Percentiles rank a stretch among this genome's conserved stretches.
Evolutionary conservation across 805 yeast species (phyloP).

Genomic region (Saccharomycodes ludwigii): DNA sequence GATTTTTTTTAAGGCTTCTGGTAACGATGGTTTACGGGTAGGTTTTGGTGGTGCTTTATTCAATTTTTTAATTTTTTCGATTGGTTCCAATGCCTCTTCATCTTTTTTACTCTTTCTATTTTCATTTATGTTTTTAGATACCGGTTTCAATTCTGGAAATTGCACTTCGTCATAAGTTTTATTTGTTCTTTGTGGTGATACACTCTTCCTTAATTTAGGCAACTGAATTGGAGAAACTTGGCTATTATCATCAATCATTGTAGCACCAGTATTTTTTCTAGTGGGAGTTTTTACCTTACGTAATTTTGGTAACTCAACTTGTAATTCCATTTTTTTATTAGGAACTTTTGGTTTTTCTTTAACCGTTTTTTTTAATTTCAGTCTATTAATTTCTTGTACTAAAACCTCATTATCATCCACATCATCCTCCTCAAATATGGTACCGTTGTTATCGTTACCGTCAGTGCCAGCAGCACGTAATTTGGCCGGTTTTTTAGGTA

Average conservation of each 20-base stretch:
- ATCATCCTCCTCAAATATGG: no score
- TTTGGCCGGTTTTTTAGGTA: no score
- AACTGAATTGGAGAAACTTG: no score
- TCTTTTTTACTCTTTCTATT: conserved; percentile 3
- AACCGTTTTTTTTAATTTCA: conserved; percentile 1
- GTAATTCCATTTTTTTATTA: conserved; percentile 4
- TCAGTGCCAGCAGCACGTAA: no score
- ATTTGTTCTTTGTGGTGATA: no score
- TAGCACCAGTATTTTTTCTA: neutral
- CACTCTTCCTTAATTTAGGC: no score
- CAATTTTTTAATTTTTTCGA: no score
- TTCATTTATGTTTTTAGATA: no score
- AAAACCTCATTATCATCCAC: neutral
- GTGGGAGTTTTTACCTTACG: conserved; percentile 9
- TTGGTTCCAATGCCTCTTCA: neutral
- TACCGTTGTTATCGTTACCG: no score
- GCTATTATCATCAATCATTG: conserved; percentile 1
- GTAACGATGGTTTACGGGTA: conserved; percentile 18
- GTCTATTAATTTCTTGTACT: neutral
- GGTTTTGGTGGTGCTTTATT: conserved; percentile 16
- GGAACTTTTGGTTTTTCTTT: conserved; percentile 2
- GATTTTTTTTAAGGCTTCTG: conserved; percentile 18
- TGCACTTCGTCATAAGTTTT: no score
- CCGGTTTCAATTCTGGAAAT: no score
- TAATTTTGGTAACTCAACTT: conserved; percentile 9